Percentiles rank a stretch among this genome's conserved stretches.
Conservation (phyloP, 1,284 basidiomycete species). For the Heterobasidion occidentale region DNA sequence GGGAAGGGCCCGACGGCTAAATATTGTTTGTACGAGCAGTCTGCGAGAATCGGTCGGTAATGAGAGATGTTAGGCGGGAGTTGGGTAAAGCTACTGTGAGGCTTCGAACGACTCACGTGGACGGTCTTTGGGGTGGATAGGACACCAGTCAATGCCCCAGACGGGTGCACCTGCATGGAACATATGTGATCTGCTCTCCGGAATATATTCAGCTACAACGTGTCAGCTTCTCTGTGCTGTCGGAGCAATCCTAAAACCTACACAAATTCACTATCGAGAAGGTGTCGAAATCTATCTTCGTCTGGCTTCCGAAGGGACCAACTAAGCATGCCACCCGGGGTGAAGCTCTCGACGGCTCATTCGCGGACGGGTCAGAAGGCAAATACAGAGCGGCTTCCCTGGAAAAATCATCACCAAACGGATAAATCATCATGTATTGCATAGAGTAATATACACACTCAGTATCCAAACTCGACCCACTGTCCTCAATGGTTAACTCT, state of each 20-base stretch:
- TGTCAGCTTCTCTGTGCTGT: background rate
- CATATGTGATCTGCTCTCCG: slow-evolving; percentile 49
- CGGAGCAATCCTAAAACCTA: slow-evolving; percentile 23
- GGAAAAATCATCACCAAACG: slow-evolving; percentile 2
- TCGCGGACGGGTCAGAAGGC: slow-evolving; percentile 38
- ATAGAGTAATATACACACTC: slow-evolving; percentile 36
- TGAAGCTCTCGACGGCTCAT: slow-evolving; percentile 41
- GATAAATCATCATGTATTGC: background rate
- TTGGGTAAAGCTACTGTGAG: no score
- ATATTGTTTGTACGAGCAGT: slow-evolving; percentile 56
- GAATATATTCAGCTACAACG: slow-evolving; percentile 28
- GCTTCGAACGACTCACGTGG: slow-evolving; percentile 30
- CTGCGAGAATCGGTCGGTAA: slow-evolving; percentile 24
- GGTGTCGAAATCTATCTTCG: slow-evolving; percentile 40
- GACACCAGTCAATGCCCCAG: slow-evolving; percentile 89
- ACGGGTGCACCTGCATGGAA: slow-evolving; percentile 82
- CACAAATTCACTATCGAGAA: slow-evolving; percentile 48
- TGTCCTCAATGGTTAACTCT: slow-evolving; percentile 31
- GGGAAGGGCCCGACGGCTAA: slow-evolving; percentile 78
- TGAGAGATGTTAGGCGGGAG: background rate
- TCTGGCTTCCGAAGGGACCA: slow-evolving; percentile 51
- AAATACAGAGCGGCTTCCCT: slow-evolving; percentile 54
- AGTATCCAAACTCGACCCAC: slow-evolving; percentile 35
- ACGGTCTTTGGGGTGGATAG: slow-evolving; percentile 57
- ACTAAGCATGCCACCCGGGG: slow-evolving; percentile 53